Evolutionary conservation across 331 rosid genomes (phyloP).

Genomic region (Phaseolus coccineus): DNA sequence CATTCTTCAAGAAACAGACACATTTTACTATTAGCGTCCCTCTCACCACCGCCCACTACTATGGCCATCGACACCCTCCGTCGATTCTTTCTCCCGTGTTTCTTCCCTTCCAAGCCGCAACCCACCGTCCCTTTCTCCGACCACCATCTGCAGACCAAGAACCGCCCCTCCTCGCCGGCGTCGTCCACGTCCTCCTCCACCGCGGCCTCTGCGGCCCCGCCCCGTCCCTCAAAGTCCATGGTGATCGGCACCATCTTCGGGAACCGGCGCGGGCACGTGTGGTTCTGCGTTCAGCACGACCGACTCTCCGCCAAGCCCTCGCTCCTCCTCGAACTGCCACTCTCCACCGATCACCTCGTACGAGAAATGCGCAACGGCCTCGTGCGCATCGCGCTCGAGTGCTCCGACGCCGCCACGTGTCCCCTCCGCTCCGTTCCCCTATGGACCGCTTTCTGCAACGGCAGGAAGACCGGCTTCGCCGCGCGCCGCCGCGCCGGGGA

Average conservation of each 20-base stretch:
- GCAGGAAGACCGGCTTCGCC: slow-evolving; percentile 72
- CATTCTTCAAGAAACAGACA: slow-evolving; percentile 30
- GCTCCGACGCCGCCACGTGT: slow-evolving; percentile 50
- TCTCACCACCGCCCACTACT: neutral
- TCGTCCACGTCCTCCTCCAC: slow-evolving; percentile 36
- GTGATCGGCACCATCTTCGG: slow-evolving; percentile 92
- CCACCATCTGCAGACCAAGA: slow-evolving; percentile 64
- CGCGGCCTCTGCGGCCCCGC: slow-evolving; percentile 34
- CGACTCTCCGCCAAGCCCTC: slow-evolving; percentile 65
- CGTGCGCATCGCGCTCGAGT: slow-evolving; percentile 84
- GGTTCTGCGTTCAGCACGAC: slow-evolving; percentile 83
- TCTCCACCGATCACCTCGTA: slow-evolving; percentile 76
- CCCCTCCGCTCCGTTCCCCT: slow-evolving; percentile 75
- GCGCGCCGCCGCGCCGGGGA: slow-evolving; percentile 64
- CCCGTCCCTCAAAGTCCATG: slow-evolving; percentile 80
- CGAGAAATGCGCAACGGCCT: slow-evolving; percentile 86
- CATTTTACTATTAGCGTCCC: neutral
- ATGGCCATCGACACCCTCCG: slow-evolving; percentile 85
- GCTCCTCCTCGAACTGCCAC: slow-evolving; percentile 80
- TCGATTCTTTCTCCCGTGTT: slow-evolving; percentile 84
- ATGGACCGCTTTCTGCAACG: slow-evolving; percentile 80
- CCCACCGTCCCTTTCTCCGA: neutral
- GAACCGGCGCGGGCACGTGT: slow-evolving; percentile 84
- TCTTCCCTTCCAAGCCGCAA: slow-evolving; percentile 49
- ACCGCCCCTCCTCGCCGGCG: slow-evolving; percentile 62